Conservation (phyloP, 768 basidiomycete genomes). For the Porpolomopsis calyptriformis region DNA sequence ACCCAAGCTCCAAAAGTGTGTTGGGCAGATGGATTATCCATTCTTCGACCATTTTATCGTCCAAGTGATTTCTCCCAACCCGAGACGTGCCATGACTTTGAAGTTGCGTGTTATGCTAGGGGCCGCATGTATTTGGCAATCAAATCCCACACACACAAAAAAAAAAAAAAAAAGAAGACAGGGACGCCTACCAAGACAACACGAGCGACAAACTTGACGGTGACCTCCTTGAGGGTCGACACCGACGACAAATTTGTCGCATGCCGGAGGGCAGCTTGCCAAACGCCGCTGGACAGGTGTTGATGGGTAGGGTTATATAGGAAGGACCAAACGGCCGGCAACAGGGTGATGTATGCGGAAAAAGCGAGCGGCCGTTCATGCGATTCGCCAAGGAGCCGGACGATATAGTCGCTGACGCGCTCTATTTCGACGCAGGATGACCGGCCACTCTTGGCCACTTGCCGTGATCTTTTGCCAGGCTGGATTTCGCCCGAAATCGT, state of each 20-base stretch:
- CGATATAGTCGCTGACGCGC: slow-evolving; percentile 51
- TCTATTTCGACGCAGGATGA: slow-evolving; percentile 31
- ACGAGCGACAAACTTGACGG: slow-evolving; percentile 67
- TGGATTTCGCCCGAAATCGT: slow-evolving; percentile 28
- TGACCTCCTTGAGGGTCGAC: slow-evolving; percentile 52
- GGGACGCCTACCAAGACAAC: slow-evolving; percentile 49
- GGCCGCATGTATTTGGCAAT: slow-evolving; percentile 1
- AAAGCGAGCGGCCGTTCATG: slow-evolving; percentile 44
- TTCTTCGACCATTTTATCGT: slow-evolving; percentile 31
- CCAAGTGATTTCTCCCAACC: slow-evolving; percentile 19
- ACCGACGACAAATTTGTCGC: slow-evolving; percentile 46
- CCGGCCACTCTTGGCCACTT: slow-evolving; percentile 11
- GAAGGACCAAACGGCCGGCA: slow-evolving; percentile 73
- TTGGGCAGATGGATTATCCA: slow-evolving; percentile 76
- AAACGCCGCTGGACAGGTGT: slow-evolving; percentile 26
- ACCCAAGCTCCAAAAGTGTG: slow-evolving; percentile 76
- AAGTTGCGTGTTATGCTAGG: slow-evolving; percentile 53
- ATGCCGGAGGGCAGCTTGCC: slow-evolving; percentile 56
- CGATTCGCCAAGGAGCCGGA: slow-evolving; percentile 46
- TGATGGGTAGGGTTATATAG: slow-evolving; percentile 33
- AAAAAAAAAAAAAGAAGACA: not conserved
- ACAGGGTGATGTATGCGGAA: slow-evolving; percentile 49
- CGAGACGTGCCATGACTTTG: slow-evolving; percentile 43
- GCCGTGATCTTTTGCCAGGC: slow-evolving; percentile 14
- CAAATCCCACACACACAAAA: not conserved